These are phyloP conservation scores for Cladosporium halotolerans DNA, from an alignment of 2,329 filamentous ascomycete genomes.

Conservation along the genomic window DNA sequence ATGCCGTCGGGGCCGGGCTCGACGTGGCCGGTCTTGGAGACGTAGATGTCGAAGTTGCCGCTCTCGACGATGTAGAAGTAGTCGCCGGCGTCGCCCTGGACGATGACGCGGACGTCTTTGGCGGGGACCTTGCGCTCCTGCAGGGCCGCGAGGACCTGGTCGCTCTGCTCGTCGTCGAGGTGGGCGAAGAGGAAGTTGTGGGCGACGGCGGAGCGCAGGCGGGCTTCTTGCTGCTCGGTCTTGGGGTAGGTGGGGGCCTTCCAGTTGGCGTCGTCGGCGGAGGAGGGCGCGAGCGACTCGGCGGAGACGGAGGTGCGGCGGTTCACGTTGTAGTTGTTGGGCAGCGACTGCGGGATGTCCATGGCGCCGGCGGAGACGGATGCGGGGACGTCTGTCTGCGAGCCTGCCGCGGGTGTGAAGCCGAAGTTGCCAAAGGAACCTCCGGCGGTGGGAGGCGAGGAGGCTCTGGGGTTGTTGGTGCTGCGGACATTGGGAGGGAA, in stretches of 20 bases:
- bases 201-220: conserved; percentile 74
- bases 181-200: conserved; percentile 92
- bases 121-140: conserved; percentile 93
- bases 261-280: conserved; percentile 82
- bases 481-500: conserved; percentile 38
- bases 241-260: conserved; percentile 80
- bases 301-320: conserved; percentile 94
- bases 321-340: conserved; percentile 87
- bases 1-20: conserved; percentile 77
- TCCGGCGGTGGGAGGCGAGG: conserved; percentile 35
- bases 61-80: conserved; percentile 97
- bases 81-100: conserved; percentile 90
- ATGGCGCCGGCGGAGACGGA: conserved; percentile 42
- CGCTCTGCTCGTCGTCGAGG: conserved; percentile 85
- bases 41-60: conserved; percentile 83
- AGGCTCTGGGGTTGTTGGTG: conserved; percentile 29
- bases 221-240: conserved; percentile 68
- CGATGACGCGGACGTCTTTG: conserved; percentile 85
- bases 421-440: conserved; percentile 32
- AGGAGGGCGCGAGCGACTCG: conserved; percentile 86
- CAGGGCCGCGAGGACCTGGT: conserved; percentile 80
- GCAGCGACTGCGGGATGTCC: conserved; percentile 62
- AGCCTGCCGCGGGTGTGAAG: conserved; percentile 19
- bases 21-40: conserved; percentile 69
- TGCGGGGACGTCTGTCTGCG: conserved; percentile 27